Conservation (phyloP, 768 basidiomycete species). For the Astraeus odoratus region DNA sequence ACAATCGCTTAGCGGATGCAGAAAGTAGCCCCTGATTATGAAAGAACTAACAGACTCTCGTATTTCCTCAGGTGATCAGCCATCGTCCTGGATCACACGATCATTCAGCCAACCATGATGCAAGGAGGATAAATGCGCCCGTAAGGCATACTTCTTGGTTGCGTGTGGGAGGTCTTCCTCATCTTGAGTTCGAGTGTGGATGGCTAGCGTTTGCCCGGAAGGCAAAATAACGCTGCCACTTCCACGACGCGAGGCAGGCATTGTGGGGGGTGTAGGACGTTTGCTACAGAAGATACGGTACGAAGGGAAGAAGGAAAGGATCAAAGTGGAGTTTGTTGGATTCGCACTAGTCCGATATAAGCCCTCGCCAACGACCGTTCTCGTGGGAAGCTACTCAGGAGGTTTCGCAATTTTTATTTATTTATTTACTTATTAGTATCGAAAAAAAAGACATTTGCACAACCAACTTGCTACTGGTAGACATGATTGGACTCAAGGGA, state of each 20-base stretch:
- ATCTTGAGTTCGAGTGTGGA: conserved; percentile 84
- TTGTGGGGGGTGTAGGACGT: conserved; percentile 24
- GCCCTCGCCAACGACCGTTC: background rate
- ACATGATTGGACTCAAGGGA: conserved; percentile 93
- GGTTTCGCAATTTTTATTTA: background rate
- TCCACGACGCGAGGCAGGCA: conserved; percentile 70
- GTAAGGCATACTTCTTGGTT: conserved; percentile 72
- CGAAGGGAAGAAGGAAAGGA: conserved; percentile 9
- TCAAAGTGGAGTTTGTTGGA: conserved; percentile 11
- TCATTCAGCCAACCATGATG: conserved; percentile 9
- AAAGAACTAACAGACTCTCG: conserved; percentile 64
- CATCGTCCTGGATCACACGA: conserved; percentile 59
- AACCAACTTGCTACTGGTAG: background rate
- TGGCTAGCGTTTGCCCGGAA: conserved; percentile 71
- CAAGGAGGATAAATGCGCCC: background rate
- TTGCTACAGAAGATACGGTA: background rate
- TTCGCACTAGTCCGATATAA: conserved; percentile 1
- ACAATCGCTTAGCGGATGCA: conserved; percentile 2
- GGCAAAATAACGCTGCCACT: conserved; percentile 69
- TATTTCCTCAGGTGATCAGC: conserved; percentile 90
- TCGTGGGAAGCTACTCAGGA: conserved; percentile 18
- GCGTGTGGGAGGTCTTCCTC: conserved; percentile 88
- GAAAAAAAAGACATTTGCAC: background rate
- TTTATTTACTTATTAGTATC: background rate
- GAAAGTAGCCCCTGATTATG: conserved; percentile 9